Percentiles rank a stretch among this genome's conserved stretches.
Evolutionary conservation across 2,329 filamentous ascomycete genomes (phyloP).

Genomic region (Purpureocillium lavendulum): DNA sequence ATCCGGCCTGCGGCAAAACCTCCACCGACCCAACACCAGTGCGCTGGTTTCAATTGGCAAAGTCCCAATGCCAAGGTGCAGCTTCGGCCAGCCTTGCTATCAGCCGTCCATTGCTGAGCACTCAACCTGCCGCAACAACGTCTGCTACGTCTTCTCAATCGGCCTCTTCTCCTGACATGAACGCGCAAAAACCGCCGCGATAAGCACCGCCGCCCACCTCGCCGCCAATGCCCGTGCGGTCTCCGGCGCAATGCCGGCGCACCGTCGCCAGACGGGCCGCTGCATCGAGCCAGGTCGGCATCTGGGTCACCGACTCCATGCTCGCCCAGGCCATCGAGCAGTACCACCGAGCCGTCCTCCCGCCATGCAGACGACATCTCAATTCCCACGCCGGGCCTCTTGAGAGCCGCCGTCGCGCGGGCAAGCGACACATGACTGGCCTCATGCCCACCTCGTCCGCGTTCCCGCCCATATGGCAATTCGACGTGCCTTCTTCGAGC

Average conservation of each 20-base stretch:
- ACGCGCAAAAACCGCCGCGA: neutral
- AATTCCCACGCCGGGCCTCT: slow-evolving; percentile 44
- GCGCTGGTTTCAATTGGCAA: too few species aligned
- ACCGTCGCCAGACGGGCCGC: slow-evolving; percentile 10
- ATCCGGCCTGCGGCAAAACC: too few species aligned
- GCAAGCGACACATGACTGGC: slow-evolving; percentile 46
- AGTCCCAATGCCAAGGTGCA: too few species aligned
- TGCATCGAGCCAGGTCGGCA: slow-evolving; percentile 11
- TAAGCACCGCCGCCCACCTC: neutral
- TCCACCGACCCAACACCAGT: too few species aligned
- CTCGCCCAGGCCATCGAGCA: slow-evolving; percentile 22
- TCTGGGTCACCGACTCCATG: slow-evolving; percentile 24
- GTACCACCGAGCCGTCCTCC: slow-evolving; percentile 13
- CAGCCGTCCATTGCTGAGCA: too few species aligned
- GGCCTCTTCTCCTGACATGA: neutral
- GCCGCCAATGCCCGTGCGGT: slow-evolving; percentile 21
- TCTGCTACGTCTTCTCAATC: too few species aligned
- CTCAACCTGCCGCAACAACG: too few species aligned
- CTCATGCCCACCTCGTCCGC: slow-evolving; percentile 30
- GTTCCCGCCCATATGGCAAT: slow-evolving; percentile 35
- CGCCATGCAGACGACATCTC: slow-evolving; percentile 16
- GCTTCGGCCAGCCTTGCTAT: too few species aligned
- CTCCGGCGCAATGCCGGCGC: slow-evolving; percentile 16
- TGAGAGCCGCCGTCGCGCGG: slow-evolving; percentile 43
- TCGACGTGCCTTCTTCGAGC: slow-evolving; percentile 34